Conservation (phyloP, 2,329 filamentous ascomycete species). For the Akanthomyces muscarius region DNA sequence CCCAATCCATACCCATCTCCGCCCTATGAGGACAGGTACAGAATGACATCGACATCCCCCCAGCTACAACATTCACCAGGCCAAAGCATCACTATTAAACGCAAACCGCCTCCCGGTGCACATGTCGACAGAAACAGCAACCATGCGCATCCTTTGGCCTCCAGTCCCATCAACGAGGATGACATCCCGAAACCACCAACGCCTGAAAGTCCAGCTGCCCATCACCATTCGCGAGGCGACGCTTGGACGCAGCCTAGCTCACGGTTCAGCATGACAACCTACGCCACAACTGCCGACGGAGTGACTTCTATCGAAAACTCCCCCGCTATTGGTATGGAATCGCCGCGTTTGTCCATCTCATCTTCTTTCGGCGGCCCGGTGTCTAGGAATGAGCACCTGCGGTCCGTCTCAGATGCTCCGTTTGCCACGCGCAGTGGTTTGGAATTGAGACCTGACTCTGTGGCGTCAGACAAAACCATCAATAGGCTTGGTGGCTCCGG, state of each 20-base stretch:
- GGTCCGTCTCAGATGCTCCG: not conserved
- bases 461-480: not conserved
- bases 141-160: conserved; percentile 29
- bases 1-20: conserved; percentile 28
- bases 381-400: not conserved
- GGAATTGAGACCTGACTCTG: not conserved
- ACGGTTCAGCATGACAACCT: conserved; percentile 62
- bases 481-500: not conserved
- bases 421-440: not conserved
- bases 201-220: conserved; percentile 26
- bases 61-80: conserved; percentile 24
- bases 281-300: conserved; percentile 44
- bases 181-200: conserved; percentile 25
- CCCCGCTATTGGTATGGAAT: not conserved
- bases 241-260: conserved; percentile 52
- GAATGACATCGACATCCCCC: conserved; percentile 17
- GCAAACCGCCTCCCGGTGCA: conserved; percentile 41
- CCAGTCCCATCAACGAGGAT: conserved; percentile 35
- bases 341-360: not conserved
- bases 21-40: conserved; percentile 23
- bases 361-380: not conserved
- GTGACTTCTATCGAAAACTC: conserved; percentile 1
- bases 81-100: conserved; percentile 36
- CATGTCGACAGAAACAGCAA: conserved; percentile 24
- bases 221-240: conserved; percentile 21